phyloP scores from a whole-genome alignment of 805 yeast genomes.

The Yamadazyma kitorensis region DNA sequence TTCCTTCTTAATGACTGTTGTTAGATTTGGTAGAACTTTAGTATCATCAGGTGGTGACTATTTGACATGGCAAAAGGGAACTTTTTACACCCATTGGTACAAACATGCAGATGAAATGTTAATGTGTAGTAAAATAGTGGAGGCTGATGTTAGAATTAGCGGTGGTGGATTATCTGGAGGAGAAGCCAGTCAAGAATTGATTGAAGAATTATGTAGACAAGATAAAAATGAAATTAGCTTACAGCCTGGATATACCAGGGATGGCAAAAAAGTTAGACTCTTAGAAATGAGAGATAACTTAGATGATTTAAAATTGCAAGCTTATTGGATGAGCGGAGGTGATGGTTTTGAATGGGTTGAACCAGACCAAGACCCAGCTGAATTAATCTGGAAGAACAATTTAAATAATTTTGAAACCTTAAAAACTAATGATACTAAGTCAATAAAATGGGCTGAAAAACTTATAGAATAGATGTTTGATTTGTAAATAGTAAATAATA shows the following conservation, averaged over 20 bases:
- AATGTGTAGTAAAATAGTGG: constrained; percentile 63
- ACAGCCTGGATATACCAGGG: constrained; percentile 33
- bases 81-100: constrained; percentile 62
- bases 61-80: constrained; percentile 63
- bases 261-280: constrained; percentile 38
- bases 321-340: constrained; percentile 85
- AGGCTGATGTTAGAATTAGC: constrained; percentile 56
- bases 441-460: constrained; percentile 41
- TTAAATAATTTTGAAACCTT: constrained; percentile 22
- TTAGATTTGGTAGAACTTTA: constrained; percentile 38
- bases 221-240: constrained; percentile 23
- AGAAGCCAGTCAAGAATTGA: constrained; percentile 28
- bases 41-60: constrained; percentile 46
- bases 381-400: constrained; percentile 41
- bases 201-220: constrained; percentile 37
- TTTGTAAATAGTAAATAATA: too few relatives aligned
- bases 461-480: constrained; percentile 22
- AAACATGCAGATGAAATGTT: constrained; percentile 65
- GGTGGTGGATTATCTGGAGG: constrained; percentile 46
- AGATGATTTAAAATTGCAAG: constrained; percentile 67
- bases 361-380: constrained; percentile 89
- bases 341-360: constrained; percentile 87
- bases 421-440: constrained; percentile 10
- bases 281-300: constrained; percentile 50
- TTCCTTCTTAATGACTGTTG: constrained; percentile 39